Evolutionary conservation across 2,329 filamentous ascomycete species (phyloP).

Genomic region (Plectosphaerella sp.): DNA sequence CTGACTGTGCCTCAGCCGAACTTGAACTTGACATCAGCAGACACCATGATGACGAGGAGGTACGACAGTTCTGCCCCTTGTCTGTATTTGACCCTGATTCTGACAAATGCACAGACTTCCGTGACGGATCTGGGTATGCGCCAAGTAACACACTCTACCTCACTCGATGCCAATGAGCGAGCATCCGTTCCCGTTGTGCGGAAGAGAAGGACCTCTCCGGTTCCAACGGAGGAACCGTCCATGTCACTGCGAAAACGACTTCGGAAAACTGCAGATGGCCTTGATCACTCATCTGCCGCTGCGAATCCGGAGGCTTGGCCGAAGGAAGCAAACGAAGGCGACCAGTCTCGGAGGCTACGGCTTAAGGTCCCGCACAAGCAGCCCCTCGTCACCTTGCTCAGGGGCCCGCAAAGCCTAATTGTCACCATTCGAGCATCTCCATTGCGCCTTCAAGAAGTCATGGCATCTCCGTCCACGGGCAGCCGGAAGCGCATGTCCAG

Average conservation of each 20-base stretch:
- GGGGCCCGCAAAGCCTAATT: conserved; percentile 30
- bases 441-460: conserved; percentile 54
- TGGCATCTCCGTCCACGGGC: conserved; percentile 47
- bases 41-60: background rate
- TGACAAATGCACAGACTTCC: too few species aligned
- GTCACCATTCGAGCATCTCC: conserved; percentile 56
- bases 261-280: conserved; percentile 41
- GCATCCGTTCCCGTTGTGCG: conserved; percentile 70
- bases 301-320: conserved; percentile 13
- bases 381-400: conserved; percentile 33
- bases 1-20: conserved; percentile 31
- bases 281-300: conserved; percentile 28
- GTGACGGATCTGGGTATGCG: too few species aligned
- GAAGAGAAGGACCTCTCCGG: conserved; percentile 78
- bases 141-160: too few species aligned
- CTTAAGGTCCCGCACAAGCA: conserved; percentile 39
- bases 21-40: background rate
- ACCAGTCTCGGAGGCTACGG: conserved; percentile 53
- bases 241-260: conserved; percentile 50
- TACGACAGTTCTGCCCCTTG: background rate
- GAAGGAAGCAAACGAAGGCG: conserved; percentile 18
- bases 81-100: too few species aligned
- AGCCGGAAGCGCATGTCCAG: conserved; percentile 44
- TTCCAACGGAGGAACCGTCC: conserved; percentile 54
- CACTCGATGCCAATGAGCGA: background rate